phyloP scores from a whole-genome alignment of 2,329 filamentous ascomycete genomes.

The Curvularia sp. region DNA sequence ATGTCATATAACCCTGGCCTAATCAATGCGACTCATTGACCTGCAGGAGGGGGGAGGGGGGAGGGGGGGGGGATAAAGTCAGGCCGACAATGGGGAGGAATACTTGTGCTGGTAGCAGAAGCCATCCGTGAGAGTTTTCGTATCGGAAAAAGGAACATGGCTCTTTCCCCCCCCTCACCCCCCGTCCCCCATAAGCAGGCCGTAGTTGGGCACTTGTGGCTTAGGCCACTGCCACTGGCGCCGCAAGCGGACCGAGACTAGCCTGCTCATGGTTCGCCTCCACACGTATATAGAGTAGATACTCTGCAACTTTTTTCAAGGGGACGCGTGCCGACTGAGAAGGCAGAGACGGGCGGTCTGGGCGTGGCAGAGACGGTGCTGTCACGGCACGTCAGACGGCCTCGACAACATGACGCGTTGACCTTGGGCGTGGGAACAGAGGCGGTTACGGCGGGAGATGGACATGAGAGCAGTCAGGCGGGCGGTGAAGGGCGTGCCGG shows the following conservation, averaged over 20 bases:
- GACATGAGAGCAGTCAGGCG: slow-evolving; percentile 23
- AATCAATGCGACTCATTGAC: slow-evolving; percentile 27
- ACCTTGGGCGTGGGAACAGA: slow-evolving; percentile 12
- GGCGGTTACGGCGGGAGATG: slow-evolving; percentile 29
- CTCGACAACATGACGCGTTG: slow-evolving; percentile 16
- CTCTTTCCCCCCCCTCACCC: slow-evolving; percentile 1
- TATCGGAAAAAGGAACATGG: slow-evolving; percentile 9
- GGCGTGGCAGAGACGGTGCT: not conserved
- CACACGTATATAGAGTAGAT: too few species aligned
- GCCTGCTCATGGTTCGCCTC: slow-evolving; percentile 45
- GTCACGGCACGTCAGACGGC: slow-evolving; percentile 16
- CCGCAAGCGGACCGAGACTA: slow-evolving; percentile 26
- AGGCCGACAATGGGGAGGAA: slow-evolving; percentile 13
- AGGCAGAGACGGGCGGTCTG: too few species aligned
- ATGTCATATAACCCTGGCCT: slow-evolving; percentile 21
- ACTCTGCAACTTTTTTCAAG: not conserved
- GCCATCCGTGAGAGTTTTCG: slow-evolving; percentile 1
- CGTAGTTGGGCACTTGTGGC: slow-evolving; percentile 23
- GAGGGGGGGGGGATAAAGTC: slow-evolving; percentile 12
- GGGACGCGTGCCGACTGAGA: not conserved
- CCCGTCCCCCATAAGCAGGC: slow-evolving; percentile 5
- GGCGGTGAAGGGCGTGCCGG: slow-evolving; percentile 27
- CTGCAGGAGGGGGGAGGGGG: slow-evolving; percentile 19
- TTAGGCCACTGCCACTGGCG: slow-evolving; percentile 25
- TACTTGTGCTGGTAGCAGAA: slow-evolving; percentile 9